Conservation (phyloP, 768 basidiomycete genomes). For the Termitomyces sp. region DNA sequence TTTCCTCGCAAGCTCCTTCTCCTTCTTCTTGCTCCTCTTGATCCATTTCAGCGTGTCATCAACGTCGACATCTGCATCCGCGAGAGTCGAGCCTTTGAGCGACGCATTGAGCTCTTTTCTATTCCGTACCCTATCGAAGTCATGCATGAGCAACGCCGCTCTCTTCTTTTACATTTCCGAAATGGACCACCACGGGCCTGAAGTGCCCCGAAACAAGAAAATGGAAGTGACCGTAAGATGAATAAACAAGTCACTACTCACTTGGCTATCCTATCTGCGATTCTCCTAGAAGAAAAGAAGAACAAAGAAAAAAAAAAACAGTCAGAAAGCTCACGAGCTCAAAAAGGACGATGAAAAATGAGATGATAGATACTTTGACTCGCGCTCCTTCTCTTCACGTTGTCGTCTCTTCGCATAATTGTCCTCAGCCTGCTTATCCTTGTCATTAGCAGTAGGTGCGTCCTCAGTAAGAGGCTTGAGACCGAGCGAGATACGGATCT, state of each 20-base stretch:
- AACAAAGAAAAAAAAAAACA: conserved; percentile 8
- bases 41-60: conserved; percentile 88
- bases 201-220: conserved; percentile 30
- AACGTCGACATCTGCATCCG: conserved; percentile 72
- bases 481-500: conserved; percentile 89
- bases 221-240: conserved; percentile 40
- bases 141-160: conserved; percentile 35
- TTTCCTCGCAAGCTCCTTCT: conserved; percentile 82
- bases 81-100: conserved; percentile 90
- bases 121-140: conserved; percentile 78
- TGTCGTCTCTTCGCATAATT: conserved; percentile 79
- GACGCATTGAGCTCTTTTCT: conserved; percentile 87
- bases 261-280: conserved; percentile 80
- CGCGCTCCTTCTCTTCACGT: conserved; percentile 60
- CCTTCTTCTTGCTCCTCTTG: conserved; percentile 85
- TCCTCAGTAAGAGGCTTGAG: conserved; percentile 91
- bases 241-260: conserved; percentile 45
- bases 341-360: conserved; percentile 5
- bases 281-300: conserved; percentile 41
- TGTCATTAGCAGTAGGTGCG: conserved; percentile 58
- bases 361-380: conserved; percentile 56
- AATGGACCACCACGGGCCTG: conserved; percentile 25
- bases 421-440: conserved; percentile 78
- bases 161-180: conserved; percentile 12
- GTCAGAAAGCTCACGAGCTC: conserved; percentile 19